phyloP scores from a whole-genome alignment of 2,329 filamentous ascomycete genomes.

The Acrodontium crateriforme region DNA sequence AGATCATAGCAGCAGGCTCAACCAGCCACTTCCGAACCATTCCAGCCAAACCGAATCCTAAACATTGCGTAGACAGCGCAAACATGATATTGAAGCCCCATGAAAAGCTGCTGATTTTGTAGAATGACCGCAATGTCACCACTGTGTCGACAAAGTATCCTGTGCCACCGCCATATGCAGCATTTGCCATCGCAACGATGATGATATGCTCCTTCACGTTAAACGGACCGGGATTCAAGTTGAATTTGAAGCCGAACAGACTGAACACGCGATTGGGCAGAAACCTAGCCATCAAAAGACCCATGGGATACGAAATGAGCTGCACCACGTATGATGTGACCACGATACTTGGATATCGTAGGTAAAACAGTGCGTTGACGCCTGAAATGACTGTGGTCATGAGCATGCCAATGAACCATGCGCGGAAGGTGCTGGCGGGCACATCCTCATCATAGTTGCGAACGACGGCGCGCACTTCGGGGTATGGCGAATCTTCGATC shows the following conservation, averaged over 20 bases:
- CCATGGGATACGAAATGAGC: slow-evolving; percentile 60
- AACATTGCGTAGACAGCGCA: slow-evolving; percentile 70
- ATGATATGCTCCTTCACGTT: slow-evolving; percentile 45
- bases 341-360: slow-evolving; percentile 79
- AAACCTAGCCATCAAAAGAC: slow-evolving; percentile 6
- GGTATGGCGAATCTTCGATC: slow-evolving; percentile 46
- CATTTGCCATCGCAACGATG: slow-evolving; percentile 21
- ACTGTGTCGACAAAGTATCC: slow-evolving; percentile 1
- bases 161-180: slow-evolving; percentile 33
- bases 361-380: slow-evolving; percentile 68
- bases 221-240: slow-evolving; percentile 36
- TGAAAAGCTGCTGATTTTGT: slow-evolving; percentile 66
- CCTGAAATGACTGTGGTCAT: slow-evolving; percentile 32
- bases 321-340: slow-evolving; percentile 82
- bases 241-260: slow-evolving; percentile 7
- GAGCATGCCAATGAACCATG: slow-evolving; percentile 33
- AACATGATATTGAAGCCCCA: slow-evolving; percentile 69
- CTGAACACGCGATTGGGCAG: slow-evolving; percentile 22
- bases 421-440: slow-evolving; percentile 47
- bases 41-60: slow-evolving; percentile 76
- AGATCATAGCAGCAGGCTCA: slow-evolving; percentile 76
- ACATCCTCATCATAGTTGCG: slow-evolving; percentile 45
- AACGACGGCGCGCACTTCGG: slow-evolving; percentile 29
- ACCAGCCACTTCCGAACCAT: slow-evolving; percentile 69
- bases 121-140: slow-evolving; percentile 54